A percentile compares a stretch with the other conserved stretches of the same genome.
phyloP scores from a whole-genome alignment of 2,329 filamentous ascomycete species.

The Sporothrix pallida region DNA sequence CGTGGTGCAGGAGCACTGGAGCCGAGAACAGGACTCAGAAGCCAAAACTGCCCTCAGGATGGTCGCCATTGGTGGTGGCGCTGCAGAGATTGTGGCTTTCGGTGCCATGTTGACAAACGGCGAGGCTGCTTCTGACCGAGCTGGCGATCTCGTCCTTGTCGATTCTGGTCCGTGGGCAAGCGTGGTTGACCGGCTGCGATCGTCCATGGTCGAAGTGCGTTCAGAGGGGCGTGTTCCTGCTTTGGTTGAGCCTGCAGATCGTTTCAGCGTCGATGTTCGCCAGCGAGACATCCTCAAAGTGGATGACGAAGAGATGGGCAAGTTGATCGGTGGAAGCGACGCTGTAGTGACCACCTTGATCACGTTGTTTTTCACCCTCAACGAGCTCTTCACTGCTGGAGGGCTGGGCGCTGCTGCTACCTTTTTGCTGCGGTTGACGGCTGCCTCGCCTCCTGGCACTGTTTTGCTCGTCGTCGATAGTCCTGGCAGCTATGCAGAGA shows the following conservation, averaged over 20 bases:
- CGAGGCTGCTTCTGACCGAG: conserved; percentile 34
- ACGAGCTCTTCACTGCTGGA: conserved; percentile 86
- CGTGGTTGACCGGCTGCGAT: conserved; percentile 65
- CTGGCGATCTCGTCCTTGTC: conserved; percentile 65
- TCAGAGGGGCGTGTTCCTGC: conserved; percentile 53
- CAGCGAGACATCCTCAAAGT: conserved; percentile 59
- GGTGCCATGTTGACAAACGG: conserved; percentile 50
- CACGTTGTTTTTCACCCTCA: conserved; percentile 91
- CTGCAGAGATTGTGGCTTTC: conserved; percentile 66
- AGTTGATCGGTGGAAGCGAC: conserved; percentile 40
- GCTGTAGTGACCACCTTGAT: conserved; percentile 59
- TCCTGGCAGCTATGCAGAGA: conserved; percentile 88
- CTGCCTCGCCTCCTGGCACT: conserved; percentile 61
- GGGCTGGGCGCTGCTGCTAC: conserved; percentile 74
- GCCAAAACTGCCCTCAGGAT: conserved; percentile 28
- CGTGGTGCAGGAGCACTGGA: conserved; percentile 34
- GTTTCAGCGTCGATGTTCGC: conserved; percentile 51
- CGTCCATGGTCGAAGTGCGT: conserved; percentile 49
- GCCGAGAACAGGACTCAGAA: conserved; percentile 16
- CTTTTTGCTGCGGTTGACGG: conserved; percentile 74
- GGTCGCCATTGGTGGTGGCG: conserved; percentile 58
- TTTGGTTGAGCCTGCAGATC: conserved; percentile 50
- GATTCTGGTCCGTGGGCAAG: conserved; percentile 81
- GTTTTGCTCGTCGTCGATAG: conserved; percentile 88
- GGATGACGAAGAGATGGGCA: conserved; percentile 44